These are phyloP conservation scores for Exophiala lecanii-corni DNA, from an alignment of 2,329 filamentous ascomycete species.

Conservation along the genomic window DNA sequence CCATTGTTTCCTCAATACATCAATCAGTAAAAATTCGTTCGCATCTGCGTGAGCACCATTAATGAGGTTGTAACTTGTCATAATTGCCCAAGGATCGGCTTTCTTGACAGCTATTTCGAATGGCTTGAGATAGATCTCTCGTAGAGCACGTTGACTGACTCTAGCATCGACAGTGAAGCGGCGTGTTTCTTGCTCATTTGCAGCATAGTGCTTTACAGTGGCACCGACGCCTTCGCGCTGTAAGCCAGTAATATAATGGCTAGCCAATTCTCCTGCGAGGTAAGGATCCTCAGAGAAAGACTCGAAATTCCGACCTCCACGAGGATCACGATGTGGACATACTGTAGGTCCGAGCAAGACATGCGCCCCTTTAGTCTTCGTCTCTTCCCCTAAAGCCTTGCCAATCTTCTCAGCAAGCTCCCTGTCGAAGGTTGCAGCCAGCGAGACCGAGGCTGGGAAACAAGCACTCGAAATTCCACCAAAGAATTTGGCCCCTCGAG, in stretches of 20 bases:
- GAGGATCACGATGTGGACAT: conserved; percentile 16
- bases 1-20: conserved; percentile 43
- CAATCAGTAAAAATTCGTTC: conserved; percentile 35
- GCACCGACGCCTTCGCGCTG: conserved; percentile 19
- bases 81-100: conserved; percentile 10
- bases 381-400: conserved; percentile 3
- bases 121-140: conserved; percentile 23
- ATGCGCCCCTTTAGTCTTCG: conserved; percentile 13
- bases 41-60: conserved; percentile 27
- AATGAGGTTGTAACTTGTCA: conserved; percentile 21
- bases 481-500: conserved; percentile 65
- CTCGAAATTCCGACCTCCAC: conserved; percentile 23
- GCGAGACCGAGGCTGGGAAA: conserved; percentile 51
- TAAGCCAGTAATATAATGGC: conserved; percentile 15
- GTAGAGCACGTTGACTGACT: conserved; percentile 11
- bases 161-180: conserved; percentile 17
- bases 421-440: conserved; percentile 55
- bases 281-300: conserved; percentile 23
- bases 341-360: conserved; percentile 21
- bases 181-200: conserved; percentile 17
- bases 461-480: conserved; percentile 58
- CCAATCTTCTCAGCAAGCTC: neutral
- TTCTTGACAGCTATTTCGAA: conserved; percentile 17
- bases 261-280: conserved; percentile 16
- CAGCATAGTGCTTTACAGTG: conserved; percentile 22